Percentiles rank a stretch among this genome's conserved stretches.
Evolutionary conservation across 768 basidiomycete species (phyloP).

Genomic region (Collybia mongolica): DNA sequence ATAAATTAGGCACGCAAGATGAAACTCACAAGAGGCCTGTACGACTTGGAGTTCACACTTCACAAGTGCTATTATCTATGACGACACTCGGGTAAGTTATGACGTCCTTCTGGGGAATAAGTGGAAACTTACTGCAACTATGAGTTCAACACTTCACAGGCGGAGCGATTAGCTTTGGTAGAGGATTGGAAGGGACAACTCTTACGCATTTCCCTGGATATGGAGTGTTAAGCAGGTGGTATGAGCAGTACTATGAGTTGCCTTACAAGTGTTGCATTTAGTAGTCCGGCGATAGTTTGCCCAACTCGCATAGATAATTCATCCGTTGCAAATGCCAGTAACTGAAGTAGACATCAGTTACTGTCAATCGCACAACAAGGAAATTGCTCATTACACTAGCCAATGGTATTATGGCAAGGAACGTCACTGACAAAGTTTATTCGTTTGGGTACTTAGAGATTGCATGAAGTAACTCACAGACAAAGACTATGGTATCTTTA

Average conservation of each 20-base stretch:
- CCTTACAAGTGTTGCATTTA: constrained; percentile 81
- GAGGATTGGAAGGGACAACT: not conserved
- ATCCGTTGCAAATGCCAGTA: constrained; percentile 84
- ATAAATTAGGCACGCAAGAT: constrained; percentile 9
- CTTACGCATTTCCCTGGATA: constrained; percentile 49
- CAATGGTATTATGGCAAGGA: constrained; percentile 81
- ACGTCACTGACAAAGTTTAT: constrained; percentile 48
- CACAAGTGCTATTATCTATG: constrained; percentile 45
- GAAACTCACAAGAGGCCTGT: constrained; percentile 71
- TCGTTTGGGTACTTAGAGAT: not conserved
- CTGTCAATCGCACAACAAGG: not conserved
- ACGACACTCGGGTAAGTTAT: no score
- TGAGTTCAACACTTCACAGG: constrained; percentile 56
- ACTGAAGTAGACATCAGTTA: constrained; percentile 29
- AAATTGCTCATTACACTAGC: constrained; percentile 54
- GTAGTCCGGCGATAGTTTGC: constrained; percentile 77
- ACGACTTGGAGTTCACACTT: constrained; percentile 70
- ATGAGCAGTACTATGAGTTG: not conserved
- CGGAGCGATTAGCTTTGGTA: not conserved
- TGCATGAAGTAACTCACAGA: constrained; percentile 50
- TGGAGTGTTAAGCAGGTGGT: constrained; percentile 1
- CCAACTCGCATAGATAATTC: constrained; percentile 81
- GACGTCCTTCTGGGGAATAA: not conserved
- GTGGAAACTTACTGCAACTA: constrained; percentile 63
- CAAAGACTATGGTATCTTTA: constrained; percentile 63